Evolutionary conservation across 2,329 filamentous ascomycete genomes (phyloP), one percentile per base, ranked within the genome.

Genomic region (Ascosphaera apis): DNA sequence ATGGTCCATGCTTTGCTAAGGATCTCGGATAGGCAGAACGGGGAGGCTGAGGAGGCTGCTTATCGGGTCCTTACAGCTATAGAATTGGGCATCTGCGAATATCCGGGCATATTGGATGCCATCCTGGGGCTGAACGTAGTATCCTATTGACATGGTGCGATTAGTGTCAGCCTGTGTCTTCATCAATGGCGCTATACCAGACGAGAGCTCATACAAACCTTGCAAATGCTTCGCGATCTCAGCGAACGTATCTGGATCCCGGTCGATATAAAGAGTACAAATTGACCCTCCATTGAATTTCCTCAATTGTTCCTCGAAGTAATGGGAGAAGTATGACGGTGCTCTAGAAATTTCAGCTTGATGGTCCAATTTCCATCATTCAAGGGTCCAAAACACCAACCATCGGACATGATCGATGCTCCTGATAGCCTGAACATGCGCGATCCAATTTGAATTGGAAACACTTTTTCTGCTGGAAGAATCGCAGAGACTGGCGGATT

Each of bases 11-110:
- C 19, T 21, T 21, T 21, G 4, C n/a, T n/a, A n/a, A n/a, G n/a
- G n/a, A n/a, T n/a, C n/a, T n/a, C 19, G 19, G 19, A 21, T 21
- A 9, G 19, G 9, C n/a, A n/a, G n/a, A n/a, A n/a, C n/a, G n/a
- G 19, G 9, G 9, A 9, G 19, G 19, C 27, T 4, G 27, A 30
- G 4, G 4, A 4, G 27, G 27, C 4, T 30, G 27, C 5, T 30
- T 1, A n/a, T 21, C 11, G 35, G 15, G 34, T 17, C 54, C 71
- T 50, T 61, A 83, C 78, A 59, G 48, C 71, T 82, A 56, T 93
- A 95, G 57, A 93, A 93, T 50, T 93, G 86, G 1, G 86, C 82
- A 55, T 95, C 86, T 15, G 84, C 82, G 54, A 91, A 93, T 19
- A 95, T 62, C 39, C 79, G 82, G 46, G 93, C 84, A 54, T 86